Conservation (phyloP, 139 green algal genomes). For the Closterium sp. region DNA sequence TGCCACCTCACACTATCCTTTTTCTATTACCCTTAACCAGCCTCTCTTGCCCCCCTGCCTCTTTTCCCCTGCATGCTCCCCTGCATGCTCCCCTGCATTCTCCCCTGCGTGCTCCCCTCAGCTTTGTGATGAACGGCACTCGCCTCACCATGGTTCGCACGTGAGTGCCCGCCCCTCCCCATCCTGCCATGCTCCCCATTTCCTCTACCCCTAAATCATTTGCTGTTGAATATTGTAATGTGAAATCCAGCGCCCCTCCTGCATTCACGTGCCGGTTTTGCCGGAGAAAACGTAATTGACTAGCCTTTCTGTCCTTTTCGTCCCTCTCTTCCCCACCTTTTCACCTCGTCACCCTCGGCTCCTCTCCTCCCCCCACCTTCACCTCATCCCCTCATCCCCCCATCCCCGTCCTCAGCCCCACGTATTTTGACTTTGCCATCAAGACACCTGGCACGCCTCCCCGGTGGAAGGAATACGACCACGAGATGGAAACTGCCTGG, state of each 20-base stretch:
- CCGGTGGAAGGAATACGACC: constrained; percentile 82
- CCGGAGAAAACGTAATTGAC: no score
- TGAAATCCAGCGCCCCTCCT: neutral
- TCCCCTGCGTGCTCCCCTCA: neutral
- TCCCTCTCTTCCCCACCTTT: no score
- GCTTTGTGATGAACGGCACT: neutral
- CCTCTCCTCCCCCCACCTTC: neutral
- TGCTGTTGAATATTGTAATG: no score
- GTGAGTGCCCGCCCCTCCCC: neutral
- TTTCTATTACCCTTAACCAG: no score
- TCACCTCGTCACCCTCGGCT: neutral
- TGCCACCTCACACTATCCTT: no score
- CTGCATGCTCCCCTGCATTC: no score
- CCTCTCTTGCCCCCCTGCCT: no score
- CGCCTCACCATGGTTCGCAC: neutral
- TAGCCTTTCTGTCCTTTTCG: no score
- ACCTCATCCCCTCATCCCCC: neutral
- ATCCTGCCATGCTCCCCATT: neutral
- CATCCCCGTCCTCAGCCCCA: neutral
- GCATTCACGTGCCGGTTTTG: no score
- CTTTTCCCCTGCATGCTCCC: no score
- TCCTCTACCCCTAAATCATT: neutral
- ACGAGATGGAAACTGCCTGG: constrained; percentile 71
- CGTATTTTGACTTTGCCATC: constrained; percentile 83
- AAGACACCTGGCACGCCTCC: constrained; percentile 71